A percentile compares a stretch with the other conserved stretches of the same genome.
These are phyloP conservation scores for Phytophthora pluvialis DNA, from an alignment of 352 stramenopile genomes.

Conservation along the genomic window DNA sequence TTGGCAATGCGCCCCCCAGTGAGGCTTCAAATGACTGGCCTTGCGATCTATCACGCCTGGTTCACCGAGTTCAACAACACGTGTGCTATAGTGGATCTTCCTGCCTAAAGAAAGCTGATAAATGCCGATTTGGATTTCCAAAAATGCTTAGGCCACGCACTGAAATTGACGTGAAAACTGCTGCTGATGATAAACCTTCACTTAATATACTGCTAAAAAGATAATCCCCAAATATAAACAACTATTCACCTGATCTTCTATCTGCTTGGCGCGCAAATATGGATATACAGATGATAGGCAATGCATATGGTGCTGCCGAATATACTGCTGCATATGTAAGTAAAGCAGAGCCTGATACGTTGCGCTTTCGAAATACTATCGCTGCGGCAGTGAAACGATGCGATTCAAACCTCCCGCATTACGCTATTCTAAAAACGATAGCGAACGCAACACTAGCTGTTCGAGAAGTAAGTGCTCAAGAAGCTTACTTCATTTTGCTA, in stretches of 20 bases:
- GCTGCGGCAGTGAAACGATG: slow-evolving; percentile 15
- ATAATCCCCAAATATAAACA: background rate
- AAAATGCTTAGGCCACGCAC: no score
- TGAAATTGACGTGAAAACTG: no score
- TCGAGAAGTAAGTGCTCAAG: slow-evolving; percentile 7
- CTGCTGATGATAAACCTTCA: no score
- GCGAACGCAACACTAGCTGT: slow-evolving; percentile 2
- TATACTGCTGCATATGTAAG: slow-evolving; percentile 39
- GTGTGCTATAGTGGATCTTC: no score
- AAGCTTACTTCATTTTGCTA: slow-evolving; percentile 7
- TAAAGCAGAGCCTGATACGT: slow-evolving; percentile 24
- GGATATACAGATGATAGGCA: slow-evolving; percentile 33
- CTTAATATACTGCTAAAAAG: no score
- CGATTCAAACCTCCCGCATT: slow-evolving; percentile 1
- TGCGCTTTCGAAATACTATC: slow-evolving; percentile 5
- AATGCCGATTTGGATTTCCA: no score
- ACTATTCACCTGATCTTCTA: background rate
- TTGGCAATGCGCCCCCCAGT: no score
- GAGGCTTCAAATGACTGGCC: no score
- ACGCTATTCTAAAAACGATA: slow-evolving; percentile 6
- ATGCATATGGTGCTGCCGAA: slow-evolving; percentile 35
- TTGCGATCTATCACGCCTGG: no score
- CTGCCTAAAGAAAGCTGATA: no score
- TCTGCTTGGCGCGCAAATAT: slow-evolving; percentile 33
- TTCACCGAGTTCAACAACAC: no score